Evolutionary conservation across 495 filamentous ascomycete genomes (phyloP).

Genomic region (Penicillium ochrochloron): DNA sequence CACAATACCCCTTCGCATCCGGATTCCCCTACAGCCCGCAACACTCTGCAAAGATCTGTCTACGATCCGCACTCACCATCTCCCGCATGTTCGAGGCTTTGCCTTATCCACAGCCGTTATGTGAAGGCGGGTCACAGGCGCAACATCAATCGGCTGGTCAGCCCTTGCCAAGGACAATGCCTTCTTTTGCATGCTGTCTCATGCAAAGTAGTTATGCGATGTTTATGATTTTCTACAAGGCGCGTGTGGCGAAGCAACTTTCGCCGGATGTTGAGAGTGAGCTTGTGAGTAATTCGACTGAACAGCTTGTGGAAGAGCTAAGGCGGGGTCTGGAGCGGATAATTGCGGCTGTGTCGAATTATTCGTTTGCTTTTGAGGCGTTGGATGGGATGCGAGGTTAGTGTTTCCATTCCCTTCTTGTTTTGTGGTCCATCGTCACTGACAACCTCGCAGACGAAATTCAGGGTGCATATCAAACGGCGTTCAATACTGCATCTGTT

Average conservation of each 20-base stretch:
- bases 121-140: conserved; percentile 30
- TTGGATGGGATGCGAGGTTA: conserved; percentile 66
- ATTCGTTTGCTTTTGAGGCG: conserved; percentile 62
- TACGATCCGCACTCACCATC: conserved; percentile 55
- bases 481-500: conserved; percentile 41
- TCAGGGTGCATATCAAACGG: conserved; percentile 51
- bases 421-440: conserved; percentile 2
- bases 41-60: conserved; percentile 59
- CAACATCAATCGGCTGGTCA: conserved; percentile 32
- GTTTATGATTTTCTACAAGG: conserved; percentile 59
- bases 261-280: conserved; percentile 44
- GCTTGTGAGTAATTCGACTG: conserved; percentile 39
- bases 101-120: conserved; percentile 52
- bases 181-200: conserved; percentile 63
- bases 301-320: conserved; percentile 55
- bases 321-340: conserved; percentile 57
- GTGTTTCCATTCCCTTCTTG: conserved; percentile 8
- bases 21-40: conserved; percentile 57
- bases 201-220: conserved; percentile 68
- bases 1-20: conserved; percentile 39
- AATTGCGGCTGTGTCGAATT: conserved; percentile 57
- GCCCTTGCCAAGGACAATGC: conserved; percentile 60
- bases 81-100: conserved; percentile 56
- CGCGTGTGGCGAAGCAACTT: conserved; percentile 52
- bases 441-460: conserved; percentile 44